phyloP scores from a whole-genome alignment of 1,284 basidiomycete species.

The Ganoderma lucidum region DNA sequence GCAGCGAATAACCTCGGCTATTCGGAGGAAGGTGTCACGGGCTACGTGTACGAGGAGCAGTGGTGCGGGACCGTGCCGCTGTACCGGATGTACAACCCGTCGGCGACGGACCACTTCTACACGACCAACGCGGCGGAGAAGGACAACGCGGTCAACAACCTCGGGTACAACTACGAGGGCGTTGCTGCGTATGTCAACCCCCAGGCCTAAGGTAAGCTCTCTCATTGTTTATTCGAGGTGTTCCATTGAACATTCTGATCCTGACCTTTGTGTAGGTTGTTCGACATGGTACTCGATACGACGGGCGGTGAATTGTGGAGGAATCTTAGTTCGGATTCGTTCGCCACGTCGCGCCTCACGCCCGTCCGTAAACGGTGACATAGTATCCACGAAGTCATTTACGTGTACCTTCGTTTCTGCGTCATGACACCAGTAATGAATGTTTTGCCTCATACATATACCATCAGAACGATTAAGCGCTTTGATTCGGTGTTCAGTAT shows the following conservation, averaged over 20 bases:
- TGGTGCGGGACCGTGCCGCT: constrained; percentile 20
- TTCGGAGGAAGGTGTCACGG: constrained; percentile 11
- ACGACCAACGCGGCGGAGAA: constrained; percentile 20
- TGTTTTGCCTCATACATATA: not conserved
- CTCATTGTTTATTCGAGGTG: not conserved
- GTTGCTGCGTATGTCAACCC: constrained; percentile 16
- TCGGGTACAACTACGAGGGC: constrained; percentile 17
- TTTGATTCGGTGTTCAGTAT: not conserved
- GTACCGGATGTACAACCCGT: constrained; percentile 18
- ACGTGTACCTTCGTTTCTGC: not conserved
- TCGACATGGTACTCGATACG: no score
- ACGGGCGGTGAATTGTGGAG: no score
- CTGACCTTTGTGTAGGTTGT: not conserved
- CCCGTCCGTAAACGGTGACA: no score
- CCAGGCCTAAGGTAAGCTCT: not conserved
- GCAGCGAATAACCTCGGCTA: constrained; percentile 11
- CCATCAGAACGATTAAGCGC: not conserved
- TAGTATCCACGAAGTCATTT: no score
- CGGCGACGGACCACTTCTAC: constrained; percentile 20
- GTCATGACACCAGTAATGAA: not conserved
- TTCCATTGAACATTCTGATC: not conserved
- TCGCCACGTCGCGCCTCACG: no score
- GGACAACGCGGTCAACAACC: constrained; percentile 6
- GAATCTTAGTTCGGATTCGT: no score
- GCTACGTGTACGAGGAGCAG: constrained; percentile 8